These are phyloP conservation scores for Trichomonascaceae sp. DNA, from an alignment of 1,139 yeast genomes.

Conservation along the genomic window DNA sequence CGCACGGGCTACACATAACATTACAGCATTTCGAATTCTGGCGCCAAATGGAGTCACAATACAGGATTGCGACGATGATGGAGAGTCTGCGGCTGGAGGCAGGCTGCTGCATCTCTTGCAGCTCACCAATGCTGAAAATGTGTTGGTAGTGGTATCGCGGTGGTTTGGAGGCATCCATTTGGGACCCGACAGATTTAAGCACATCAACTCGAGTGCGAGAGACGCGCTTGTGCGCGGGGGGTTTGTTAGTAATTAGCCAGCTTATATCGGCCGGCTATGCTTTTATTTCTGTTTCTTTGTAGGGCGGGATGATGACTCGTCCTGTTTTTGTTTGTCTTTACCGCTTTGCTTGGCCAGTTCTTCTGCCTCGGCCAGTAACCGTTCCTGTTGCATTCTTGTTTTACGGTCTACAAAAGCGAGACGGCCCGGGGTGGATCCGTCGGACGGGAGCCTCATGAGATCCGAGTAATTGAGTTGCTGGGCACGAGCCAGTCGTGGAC, in stretches of 20 bases:
- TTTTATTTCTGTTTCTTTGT: neutral
- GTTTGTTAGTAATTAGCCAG: conserved; percentile 21
- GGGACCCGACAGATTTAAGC: conserved; percentile 90
- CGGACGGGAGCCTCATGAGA: conserved; percentile 10
- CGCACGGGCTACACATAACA: conserved; percentile 60
- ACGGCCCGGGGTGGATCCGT: neutral
- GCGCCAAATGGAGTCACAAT: conserved; percentile 36
- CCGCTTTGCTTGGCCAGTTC: conserved; percentile 1
- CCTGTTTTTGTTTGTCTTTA: neutral
- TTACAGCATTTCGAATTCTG: conserved; percentile 74
- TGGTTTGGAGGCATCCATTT: conserved; percentile 92
- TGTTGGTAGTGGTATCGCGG: conserved; percentile 74
- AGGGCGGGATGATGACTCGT: conserved; percentile 2
- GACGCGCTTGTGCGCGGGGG: conserved; percentile 65
- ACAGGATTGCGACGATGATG: conserved; percentile 93
- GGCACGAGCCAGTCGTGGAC: too few species aligned
- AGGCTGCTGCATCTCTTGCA: conserved; percentile 60
- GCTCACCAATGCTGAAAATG: conserved; percentile 61
- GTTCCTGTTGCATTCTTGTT: conserved; percentile 2
- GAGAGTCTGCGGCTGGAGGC: conserved; percentile 94
- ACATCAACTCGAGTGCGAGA: conserved; percentile 78
- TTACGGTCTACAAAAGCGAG: conserved; percentile 1
- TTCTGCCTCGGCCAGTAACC: conserved; percentile 1
- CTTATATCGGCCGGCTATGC: conserved; percentile 7
- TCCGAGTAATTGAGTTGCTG: too few species aligned